phyloP scores from a whole-genome alignment of 208 protist species.

The Herpetomonas tarakana region DNA sequence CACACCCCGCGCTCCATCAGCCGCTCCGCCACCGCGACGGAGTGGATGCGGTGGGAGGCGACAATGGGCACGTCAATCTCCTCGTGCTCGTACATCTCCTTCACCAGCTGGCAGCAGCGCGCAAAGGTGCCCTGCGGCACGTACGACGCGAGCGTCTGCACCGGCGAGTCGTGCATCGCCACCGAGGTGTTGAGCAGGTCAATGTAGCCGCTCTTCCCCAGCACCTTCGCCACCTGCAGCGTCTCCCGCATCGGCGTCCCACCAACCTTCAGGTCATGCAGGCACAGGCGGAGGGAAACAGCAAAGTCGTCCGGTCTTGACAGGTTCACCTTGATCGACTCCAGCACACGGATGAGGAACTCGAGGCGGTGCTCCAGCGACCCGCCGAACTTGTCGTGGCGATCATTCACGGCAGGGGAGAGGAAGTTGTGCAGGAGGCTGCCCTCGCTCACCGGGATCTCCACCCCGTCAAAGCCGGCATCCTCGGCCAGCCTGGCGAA shows the following conservation, averaged over 20 bases:
- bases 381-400: constrained; percentile 81
- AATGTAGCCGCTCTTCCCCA: constrained; percentile 74
- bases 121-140: constrained; percentile 89
- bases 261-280: constrained; percentile 88
- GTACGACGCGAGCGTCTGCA: constrained; percentile 91
- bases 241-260: constrained; percentile 87
- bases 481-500: constrained; percentile 90
- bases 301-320: constrained; percentile 65
- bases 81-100: constrained; percentile 34
- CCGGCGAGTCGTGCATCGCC: constrained; percentile 94
- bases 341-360: constrained; percentile 83
- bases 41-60: constrained; percentile 91
- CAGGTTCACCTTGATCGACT: constrained; percentile 46
- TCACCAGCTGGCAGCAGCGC: constrained; percentile 66
- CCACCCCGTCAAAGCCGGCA: constrained; percentile 94
- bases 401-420: constrained; percentile 82
- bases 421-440: constrained; percentile 95
- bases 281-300: constrained; percentile 88
- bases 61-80: constrained; percentile 75
- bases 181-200: constrained; percentile 94
- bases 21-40: constrained; percentile 74
- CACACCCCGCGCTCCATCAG: constrained; percentile 67
- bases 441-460: constrained; percentile 93
- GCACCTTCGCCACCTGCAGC: constrained; percentile 58
- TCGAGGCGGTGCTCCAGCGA: constrained; percentile 83